These are phyloP conservation scores for Blastomyces emzantsi DNA, from an alignment of 2,329 filamentous ascomycete genomes.

Conservation along the genomic window DNA sequence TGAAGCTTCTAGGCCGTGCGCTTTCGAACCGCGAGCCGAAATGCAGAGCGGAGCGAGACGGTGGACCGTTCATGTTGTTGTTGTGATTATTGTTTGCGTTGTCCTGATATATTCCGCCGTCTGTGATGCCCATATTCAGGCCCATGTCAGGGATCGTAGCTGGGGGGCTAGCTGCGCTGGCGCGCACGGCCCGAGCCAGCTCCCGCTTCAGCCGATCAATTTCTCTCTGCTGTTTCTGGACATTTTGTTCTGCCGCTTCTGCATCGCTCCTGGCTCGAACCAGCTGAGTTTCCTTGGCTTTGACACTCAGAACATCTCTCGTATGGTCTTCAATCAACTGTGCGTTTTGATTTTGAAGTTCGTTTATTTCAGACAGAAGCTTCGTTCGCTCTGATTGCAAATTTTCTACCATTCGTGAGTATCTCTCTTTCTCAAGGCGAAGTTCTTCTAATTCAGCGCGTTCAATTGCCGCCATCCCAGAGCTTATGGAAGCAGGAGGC, in stretches of 20 bases:
- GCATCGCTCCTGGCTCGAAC: constrained; percentile 85
- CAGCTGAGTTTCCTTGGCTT: constrained; percentile 95
- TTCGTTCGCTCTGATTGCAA: constrained; percentile 72
- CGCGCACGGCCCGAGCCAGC: constrained; percentile 44
- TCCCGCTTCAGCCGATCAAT: constrained; percentile 91
- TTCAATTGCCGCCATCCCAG: constrained; percentile 67
- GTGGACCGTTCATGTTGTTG: constrained; percentile 18
- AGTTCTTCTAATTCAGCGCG: constrained; percentile 88
- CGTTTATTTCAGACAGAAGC: constrained; percentile 77
- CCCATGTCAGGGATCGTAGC: constrained; percentile 43
- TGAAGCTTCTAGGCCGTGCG: constrained; percentile 33
- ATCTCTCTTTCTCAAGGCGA: constrained; percentile 68
- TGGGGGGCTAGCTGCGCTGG: constrained; percentile 32
- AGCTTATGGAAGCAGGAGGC: constrained; percentile 44
- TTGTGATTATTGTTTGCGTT: constrained; percentile 16
- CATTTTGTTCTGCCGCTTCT: constrained; percentile 77
- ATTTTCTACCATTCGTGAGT: constrained; percentile 68
- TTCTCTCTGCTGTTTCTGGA: constrained; percentile 75
- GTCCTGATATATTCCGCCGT: constrained; percentile 41
- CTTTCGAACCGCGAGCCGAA: constrained; percentile 35
- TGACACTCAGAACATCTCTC: constrained; percentile 87
- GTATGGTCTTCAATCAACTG: constrained; percentile 96
- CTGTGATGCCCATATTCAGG: constrained; percentile 43
- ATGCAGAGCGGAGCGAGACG: constrained; percentile 28
- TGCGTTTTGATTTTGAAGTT: constrained; percentile 94